Evolutionary conservation across 2,329 filamentous ascomycete species (phyloP).

Genomic region (Pseudogymnoascus sp.): DNA sequence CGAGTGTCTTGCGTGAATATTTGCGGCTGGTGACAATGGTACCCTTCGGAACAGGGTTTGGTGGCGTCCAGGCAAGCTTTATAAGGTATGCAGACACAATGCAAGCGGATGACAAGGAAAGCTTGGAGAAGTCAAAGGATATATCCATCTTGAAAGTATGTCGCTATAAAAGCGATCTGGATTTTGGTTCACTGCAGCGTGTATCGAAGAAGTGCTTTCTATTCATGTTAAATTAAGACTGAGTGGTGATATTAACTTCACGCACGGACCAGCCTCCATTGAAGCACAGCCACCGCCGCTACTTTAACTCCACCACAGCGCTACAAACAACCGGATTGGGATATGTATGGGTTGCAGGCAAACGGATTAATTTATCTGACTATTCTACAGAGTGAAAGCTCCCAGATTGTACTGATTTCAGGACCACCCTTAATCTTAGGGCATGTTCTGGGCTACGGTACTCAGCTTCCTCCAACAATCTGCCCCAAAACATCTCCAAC

Average conservation of each 20-base stretch:
- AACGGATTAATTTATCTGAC: too few species aligned
- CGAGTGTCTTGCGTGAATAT: not conserved
- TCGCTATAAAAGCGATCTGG: not conserved
- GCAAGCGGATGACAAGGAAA: not conserved
- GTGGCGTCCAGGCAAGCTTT: not conserved
- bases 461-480: not conserved
- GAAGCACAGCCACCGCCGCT: not conserved
- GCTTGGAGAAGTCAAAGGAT: not conserved
- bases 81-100: not conserved
- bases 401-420: too few species aligned
- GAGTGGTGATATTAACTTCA: not conserved
- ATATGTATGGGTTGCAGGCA: too few species aligned
- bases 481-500: not conserved
- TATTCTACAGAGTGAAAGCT: too few species aligned
- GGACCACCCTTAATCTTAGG: too few species aligned
- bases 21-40: not conserved
- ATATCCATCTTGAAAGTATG: not conserved
- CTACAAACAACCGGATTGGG: too few species aligned
- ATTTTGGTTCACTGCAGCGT: not conserved
- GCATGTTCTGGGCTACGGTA: too few species aligned
- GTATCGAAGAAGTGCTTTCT: not conserved
- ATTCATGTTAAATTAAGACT: not conserved
- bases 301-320: not conserved
- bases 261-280: not conserved
- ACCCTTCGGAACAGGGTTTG: not conserved